Percentiles rank a stretch among this genome's conserved stretches.
phyloP scores from a whole-genome alignment of 495 filamentous ascomycete genomes.

The Aspergillus homomorphus region DNA sequence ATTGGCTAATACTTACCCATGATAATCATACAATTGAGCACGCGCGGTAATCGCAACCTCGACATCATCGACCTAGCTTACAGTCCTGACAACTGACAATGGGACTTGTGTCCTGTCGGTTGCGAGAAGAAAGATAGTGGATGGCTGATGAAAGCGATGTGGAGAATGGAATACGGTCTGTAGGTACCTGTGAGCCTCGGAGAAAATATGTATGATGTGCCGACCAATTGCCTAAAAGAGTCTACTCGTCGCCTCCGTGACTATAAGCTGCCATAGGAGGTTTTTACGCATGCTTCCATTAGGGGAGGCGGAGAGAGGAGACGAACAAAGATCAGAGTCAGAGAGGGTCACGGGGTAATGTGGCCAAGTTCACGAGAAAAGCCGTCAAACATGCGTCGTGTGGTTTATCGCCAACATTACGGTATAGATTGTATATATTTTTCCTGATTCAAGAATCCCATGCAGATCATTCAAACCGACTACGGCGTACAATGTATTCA shows the following conservation, averaged over 20 bases:
- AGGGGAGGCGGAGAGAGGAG: no score
- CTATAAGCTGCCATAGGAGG: no score
- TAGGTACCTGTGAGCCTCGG: not conserved
- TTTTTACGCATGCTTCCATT: no score
- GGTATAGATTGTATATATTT: not conserved
- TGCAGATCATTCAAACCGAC: not conserved
- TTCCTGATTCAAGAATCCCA: not conserved
- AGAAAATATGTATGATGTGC: not conserved
- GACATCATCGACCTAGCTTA: not conserved
- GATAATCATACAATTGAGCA: not conserved
- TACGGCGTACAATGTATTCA: not conserved
- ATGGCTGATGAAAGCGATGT: not conserved
- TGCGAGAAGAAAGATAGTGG: not conserved
- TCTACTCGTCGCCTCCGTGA: not conserved
- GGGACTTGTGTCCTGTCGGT: not conserved
- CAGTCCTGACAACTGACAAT: not conserved
- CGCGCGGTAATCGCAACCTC: not conserved
- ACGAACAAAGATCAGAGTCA: no score
- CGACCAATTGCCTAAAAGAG: not conserved
- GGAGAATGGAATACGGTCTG: not conserved
- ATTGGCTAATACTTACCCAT: constrained; percentile 4
- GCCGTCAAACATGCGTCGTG: not conserved
- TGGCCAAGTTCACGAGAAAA: no score
- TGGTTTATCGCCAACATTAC: not conserved
- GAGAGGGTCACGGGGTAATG: no score